Evolutionary conservation across 2,329 filamentous ascomycete species (phyloP), one percentile per base, ranked within the genome.

Genomic region (Colletotrichum incanum): DNA sequence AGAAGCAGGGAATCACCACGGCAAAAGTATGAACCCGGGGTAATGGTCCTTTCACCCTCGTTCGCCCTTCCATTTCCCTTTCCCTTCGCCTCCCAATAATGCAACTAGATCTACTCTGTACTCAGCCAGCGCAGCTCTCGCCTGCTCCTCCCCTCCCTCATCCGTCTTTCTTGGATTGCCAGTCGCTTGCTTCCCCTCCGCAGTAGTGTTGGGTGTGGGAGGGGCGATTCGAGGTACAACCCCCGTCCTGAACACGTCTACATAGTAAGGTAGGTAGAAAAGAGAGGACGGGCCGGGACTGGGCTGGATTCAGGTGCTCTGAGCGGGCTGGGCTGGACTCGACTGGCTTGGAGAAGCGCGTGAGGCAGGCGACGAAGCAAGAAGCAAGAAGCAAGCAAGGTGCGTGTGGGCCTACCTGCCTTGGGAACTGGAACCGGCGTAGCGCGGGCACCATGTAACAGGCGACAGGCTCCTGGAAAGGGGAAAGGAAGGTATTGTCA

Each of bases 1-100:
- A 74, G 71, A 62, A 54, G 34, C 60, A 64, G 34, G 69, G 56
- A 59, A 41, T 6, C 16, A 39, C 34, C 45, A 43, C 12, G 52
- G 34, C 23, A 59, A 47, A 47, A 28, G 26, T 28, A 26, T 59
- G 28, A 16, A 26, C n/a, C n/a, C 34, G 31, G 54, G 54, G 34
- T 20, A 52, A 52, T 52, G 45, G 45, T 49, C 45, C 45, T 49
- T 9, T 9, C 45, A 49, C 45, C n/a, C 23, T 26, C 34, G 8
- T 37, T 37, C 34, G 7, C 34, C 34, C 34, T 37, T 11, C 11
- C 34, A n/a, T 49, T 23, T 5, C 23, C 23, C 47, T 8, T 5
- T 49, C n/a, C 47, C 47, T 8, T 37, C 34, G 34, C 34, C 34
- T 37, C 34, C 31, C 31, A 12, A 11, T 20, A 31, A 31, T 16